Conservation (phyloP, 2,329 filamentous ascomycete genomes). For the Xylariales sp. region DNA sequence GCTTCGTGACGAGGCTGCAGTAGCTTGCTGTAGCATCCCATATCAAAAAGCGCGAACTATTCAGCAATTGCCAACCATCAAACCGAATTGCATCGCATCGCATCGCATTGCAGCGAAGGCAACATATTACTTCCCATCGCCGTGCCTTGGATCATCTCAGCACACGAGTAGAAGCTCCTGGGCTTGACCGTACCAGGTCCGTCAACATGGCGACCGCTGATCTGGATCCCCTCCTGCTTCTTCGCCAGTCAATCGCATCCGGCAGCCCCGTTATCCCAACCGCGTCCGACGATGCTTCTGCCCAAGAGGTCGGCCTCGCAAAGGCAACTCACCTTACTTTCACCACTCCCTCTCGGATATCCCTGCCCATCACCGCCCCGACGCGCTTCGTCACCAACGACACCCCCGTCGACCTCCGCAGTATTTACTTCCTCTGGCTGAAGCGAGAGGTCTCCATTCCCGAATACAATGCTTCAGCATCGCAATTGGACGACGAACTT, state of each 20-base stretch:
- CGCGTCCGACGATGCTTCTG: conserved; percentile 61
- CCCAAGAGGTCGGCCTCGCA: conserved; percentile 61
- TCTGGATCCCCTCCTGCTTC: conserved; percentile 74
- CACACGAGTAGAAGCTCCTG: too few relatives aligned
- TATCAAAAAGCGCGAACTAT: too few relatives aligned
- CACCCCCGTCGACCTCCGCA: conserved; percentile 77
- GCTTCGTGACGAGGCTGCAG: too few relatives aligned
- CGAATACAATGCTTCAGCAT: conserved; percentile 83
- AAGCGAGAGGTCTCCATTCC: conserved; percentile 87
- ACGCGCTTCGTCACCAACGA: conserved; percentile 85
- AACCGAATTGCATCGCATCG: too few relatives aligned
- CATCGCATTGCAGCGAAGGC: too few relatives aligned
- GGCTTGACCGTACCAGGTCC: too few relatives aligned
- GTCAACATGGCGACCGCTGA: conserved; percentile 54
- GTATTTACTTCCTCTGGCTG: conserved; percentile 93
- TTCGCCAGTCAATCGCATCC: conserved; percentile 77
- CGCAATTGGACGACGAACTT: conserved; percentile 76
- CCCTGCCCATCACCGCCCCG: conserved; percentile 64
- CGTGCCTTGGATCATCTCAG: too few relatives aligned
- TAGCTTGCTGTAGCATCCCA: too few relatives aligned
- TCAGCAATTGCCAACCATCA: too few relatives aligned
- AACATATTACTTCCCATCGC: too few relatives aligned
- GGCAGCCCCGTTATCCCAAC: conserved; percentile 68
- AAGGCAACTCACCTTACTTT: conserved; percentile 78
- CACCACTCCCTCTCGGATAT: conserved; percentile 52